A percentile compares a stretch with the other conserved stretches of the same genome.
phyloP scores from a whole-genome alignment of 805 yeast species.

The Zygoascus flipseniorum region DNA sequence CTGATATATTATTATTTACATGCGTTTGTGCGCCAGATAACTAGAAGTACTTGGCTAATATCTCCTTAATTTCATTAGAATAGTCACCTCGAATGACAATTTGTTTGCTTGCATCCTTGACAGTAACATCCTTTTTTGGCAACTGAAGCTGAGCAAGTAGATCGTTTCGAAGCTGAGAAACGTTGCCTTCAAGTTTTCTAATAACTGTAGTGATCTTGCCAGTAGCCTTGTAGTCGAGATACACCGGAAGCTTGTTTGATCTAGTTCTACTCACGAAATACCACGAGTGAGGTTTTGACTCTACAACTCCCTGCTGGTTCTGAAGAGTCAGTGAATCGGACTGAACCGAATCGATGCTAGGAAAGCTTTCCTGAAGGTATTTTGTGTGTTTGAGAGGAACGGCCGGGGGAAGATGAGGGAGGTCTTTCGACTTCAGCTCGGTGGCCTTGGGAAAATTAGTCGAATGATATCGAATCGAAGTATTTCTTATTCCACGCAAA shows the following conservation, averaged over 20 bases:
- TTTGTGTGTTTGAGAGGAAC: background rate
- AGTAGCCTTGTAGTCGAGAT: constrained; percentile 56
- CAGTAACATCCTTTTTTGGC: constrained; percentile 37
- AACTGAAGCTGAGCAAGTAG: constrained; percentile 42
- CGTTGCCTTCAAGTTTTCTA: constrained; percentile 62
- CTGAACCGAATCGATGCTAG: background rate
- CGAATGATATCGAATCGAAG: background rate
- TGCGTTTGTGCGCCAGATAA: background rate
- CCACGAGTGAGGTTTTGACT: constrained; percentile 8
- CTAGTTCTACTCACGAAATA: constrained; percentile 13
- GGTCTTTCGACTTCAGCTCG: constrained; percentile 3
- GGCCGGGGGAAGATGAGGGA: constrained; percentile 4
- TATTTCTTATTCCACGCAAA: background rate
- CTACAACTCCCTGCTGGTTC: background rate
- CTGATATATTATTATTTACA: constrained; percentile 1
- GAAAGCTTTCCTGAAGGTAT: constrained; percentile 1
- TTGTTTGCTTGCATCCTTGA: constrained; percentile 43
- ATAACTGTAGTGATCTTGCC: constrained; percentile 63
- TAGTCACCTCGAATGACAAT: constrained; percentile 46
- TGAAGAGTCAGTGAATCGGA: background rate
- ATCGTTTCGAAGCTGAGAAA: constrained; percentile 57
- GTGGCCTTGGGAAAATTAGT: background rate
- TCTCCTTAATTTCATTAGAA: constrained; percentile 28
- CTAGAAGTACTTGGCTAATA: constrained; percentile 28
- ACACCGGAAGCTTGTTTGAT: constrained; percentile 70